Conservation (phyloP, 2,329 filamentous ascomycete genomes). For the Penicillium sp. region DNA sequence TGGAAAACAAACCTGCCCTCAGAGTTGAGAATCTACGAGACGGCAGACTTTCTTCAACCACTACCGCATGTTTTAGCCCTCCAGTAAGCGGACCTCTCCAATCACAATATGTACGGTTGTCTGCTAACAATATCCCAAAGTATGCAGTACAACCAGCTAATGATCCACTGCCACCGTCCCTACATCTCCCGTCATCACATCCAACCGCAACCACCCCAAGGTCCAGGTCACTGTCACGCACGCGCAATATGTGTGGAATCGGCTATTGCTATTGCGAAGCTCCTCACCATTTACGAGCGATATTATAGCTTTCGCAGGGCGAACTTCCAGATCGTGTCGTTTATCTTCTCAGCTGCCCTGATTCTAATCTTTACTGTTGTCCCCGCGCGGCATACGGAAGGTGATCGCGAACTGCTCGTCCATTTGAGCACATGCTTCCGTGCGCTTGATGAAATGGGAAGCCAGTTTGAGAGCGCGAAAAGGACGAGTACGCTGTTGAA, state of each 20-base stretch:
- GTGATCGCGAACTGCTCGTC: conserved; percentile 15
- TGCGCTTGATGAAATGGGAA: conserved; percentile 45
- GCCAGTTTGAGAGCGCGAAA: conserved; percentile 46
- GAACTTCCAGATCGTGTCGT: conserved; percentile 48
- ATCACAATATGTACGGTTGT: too few species aligned
- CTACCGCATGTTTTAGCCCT: conserved; percentile 4
- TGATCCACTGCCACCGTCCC: conserved; percentile 42
- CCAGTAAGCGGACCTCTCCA: not conserved
- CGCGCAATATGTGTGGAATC: conserved; percentile 49
- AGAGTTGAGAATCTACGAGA: not conserved
- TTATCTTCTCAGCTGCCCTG: conserved; percentile 49
- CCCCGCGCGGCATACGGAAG: not conserved
- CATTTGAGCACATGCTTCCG: conserved; percentile 48
- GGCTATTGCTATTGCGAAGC: conserved; percentile 42
- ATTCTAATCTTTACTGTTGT: conserved; percentile 38
- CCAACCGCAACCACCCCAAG: conserved; percentile 42
- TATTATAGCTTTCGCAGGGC: conserved; percentile 47
- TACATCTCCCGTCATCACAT: conserved; percentile 39
- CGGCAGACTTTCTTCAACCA: not conserved
- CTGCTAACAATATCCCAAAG: conserved; percentile 7
- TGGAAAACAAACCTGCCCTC: not conserved
- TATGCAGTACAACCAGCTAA: conserved; percentile 43
- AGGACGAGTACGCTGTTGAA: conserved; percentile 43
- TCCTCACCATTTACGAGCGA: conserved; percentile 47
- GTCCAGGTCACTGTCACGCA: conserved; percentile 48